These are phyloP conservation scores for Boletus edulis DNA, from an alignment of 768 basidiomycete species.

Conservation along the genomic window DNA sequence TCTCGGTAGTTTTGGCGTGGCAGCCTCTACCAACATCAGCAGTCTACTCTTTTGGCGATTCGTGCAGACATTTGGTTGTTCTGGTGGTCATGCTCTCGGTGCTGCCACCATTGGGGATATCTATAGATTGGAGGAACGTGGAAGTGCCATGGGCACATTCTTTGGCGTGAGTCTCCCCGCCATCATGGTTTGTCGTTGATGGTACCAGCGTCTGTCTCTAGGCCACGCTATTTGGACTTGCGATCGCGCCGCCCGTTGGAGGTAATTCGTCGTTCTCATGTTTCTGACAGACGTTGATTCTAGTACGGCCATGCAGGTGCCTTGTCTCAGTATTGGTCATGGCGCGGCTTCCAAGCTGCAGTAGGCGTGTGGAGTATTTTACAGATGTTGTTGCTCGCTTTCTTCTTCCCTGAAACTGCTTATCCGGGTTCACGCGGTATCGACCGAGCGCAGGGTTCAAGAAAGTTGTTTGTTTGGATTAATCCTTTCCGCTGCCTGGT, in stretches of 20 bases:
- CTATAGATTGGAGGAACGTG: conserved; percentile 60
- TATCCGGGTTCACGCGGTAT: conserved; percentile 57
- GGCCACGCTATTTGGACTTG: conserved; percentile 56
- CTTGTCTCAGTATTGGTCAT: conserved; percentile 59
- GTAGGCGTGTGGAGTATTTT: conserved; percentile 42
- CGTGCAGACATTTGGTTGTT: conserved; percentile 63
- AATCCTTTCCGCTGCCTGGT: conserved; percentile 57
- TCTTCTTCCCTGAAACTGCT: conserved; percentile 63
- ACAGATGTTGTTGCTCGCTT: conserved; percentile 37
- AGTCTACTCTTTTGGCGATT: conserved; percentile 57
- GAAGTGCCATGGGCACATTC: conserved; percentile 58
- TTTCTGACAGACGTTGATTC: background rate
- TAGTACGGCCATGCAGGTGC: conserved; percentile 32
- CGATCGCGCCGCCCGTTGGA: conserved; percentile 58
- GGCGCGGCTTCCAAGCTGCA: conserved; percentile 56
- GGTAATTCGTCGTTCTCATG: conserved; percentile 31
- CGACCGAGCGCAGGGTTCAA: conserved; percentile 38
- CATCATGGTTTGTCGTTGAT: background rate
- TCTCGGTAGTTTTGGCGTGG: conserved; percentile 60
- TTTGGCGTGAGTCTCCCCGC: conserved; percentile 39
- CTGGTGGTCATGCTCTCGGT: conserved; percentile 53
- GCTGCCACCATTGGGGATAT: conserved; percentile 65
- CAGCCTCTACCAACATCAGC: conserved; percentile 40
- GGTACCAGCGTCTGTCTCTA: background rate
- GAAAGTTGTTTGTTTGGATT: conserved; percentile 41